Evolutionary conservation across 2,329 filamentous ascomycete genomes (phyloP), one percentile per base, ranked within the genome.

Genomic region (Thermothelomyces thermophilus): DNA sequence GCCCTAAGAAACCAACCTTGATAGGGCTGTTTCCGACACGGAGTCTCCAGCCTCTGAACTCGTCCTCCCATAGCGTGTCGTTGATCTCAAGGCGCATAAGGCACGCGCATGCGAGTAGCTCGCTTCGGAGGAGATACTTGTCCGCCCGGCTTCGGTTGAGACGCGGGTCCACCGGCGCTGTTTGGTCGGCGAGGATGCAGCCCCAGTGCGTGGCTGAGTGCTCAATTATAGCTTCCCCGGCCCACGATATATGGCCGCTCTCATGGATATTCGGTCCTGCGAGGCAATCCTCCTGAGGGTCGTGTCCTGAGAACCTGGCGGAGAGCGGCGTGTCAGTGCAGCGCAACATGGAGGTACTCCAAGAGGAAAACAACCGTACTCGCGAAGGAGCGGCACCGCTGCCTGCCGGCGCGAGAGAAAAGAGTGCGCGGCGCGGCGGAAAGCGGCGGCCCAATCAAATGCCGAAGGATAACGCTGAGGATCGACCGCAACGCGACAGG

Each of bases 1-100:
- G 33, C 33, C 5, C 16, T 9, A 36, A 36, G 33, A 14, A 36
- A 41, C 39, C 39, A 30, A 41, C 39, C 39, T 41, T 41, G 39
- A 41, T n/a, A 16, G 8, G 5, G 39, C 39, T 41, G 39, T 30
- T 41, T 41, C 39, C 39, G 24, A 41, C 39, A 17, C 39, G 39
- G 39, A 41, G 39, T 41, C 30, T 41, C 39, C 39, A 41, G 39
- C 39, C 39, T 41, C n/a, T 28, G 24, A 41, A 41, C 24, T 41
- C 39, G 22, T 41, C 24, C 22, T 41, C 39, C 26, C 22, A 30
- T 14, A 30, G 39, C 4, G 39, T 41, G 22, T 41, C 39, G 39
- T 41, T 41, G 39, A 30, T 41, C 39, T 41, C 9, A 41, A 41
- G 39, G 39, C 39, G 39, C 39, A 41, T 41, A 14, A 30, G 39